Conservation (phyloP, 768 basidiomycete genomes). For the Boletus rubescentipes region DNA sequence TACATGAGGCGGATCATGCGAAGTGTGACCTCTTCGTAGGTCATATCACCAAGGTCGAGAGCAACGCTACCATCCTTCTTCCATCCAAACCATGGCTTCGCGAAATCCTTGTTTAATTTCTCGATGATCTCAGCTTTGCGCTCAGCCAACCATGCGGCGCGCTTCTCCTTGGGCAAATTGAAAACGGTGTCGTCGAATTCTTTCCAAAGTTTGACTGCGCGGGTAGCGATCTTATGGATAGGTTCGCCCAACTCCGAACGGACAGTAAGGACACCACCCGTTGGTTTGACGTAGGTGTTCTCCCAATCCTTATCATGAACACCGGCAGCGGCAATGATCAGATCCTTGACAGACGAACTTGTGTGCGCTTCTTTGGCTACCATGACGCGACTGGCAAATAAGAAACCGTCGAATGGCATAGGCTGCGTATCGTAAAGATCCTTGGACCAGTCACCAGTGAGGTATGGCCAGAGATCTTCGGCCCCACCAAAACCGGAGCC, state of each 20-base stretch:
- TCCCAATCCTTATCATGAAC: constrained; percentile 91
- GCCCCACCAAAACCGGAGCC: constrained; percentile 97
- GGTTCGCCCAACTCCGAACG: constrained; percentile 98
- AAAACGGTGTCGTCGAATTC: constrained; percentile 98
- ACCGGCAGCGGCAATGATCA: constrained; percentile 93
- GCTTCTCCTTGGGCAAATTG: constrained; percentile 94
- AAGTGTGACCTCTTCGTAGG: constrained; percentile 92
- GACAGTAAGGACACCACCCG: constrained; percentile 95
- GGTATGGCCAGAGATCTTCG: constrained; percentile 94
- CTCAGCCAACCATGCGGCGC: constrained; percentile 81
- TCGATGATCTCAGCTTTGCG: constrained; percentile 86
- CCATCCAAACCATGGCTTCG: constrained; percentile 96
- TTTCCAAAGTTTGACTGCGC: constrained; percentile 97
- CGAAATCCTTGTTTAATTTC: constrained; percentile 92
- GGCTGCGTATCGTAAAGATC: constrained; percentile 79
- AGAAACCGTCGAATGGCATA: constrained; percentile 98
- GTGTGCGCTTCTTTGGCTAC: constrained; percentile 99
- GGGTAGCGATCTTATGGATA: constrained; percentile 98
- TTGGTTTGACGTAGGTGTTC: constrained; percentile 89
- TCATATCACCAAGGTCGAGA: constrained; percentile 92
- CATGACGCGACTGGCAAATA: constrained; percentile 97
- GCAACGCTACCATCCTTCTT: constrained; percentile 90
- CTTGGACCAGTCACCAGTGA: constrained; percentile 94
- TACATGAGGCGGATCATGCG: constrained; percentile 95
- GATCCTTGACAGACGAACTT: constrained; percentile 89